Evolutionary conservation across 805 yeast species (phyloP), one percentile per base, ranked within the genome.

Genomic region (Kuraishia molischiana): DNA sequence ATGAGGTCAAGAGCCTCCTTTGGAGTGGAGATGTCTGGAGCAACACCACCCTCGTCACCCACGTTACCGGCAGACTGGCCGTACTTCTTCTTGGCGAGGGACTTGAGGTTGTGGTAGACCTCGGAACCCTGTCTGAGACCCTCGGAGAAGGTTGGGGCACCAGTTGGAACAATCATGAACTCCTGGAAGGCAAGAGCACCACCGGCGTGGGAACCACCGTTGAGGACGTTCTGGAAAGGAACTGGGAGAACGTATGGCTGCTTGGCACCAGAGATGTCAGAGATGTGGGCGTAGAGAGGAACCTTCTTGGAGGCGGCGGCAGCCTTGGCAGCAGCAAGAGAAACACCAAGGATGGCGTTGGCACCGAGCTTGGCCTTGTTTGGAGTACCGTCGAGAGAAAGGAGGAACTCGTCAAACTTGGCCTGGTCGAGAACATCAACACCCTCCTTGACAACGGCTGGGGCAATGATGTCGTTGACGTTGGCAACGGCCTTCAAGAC

Each of bases 21-120:
- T 62, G 98, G 90, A 55, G 96, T 77, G 52, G 82, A 76, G 53
- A 92, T 80, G 69, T 87, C 85, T 69, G 98, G 98, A 58, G 98
- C 98, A 74, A 90, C 96, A 80, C 98, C 98, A 83, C 98, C 98
- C 78, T 90, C 98, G 70, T 90, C 98, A 79, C 98, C 98, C 64
- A 90, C 98, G 74, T 90, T 90, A 72, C 96, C 97, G 59, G 98
- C 98, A 47, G 95, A 81, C 62, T 85, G 82, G 64, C 98, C 98
- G 82, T 90, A 92, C 66, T 72, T 75, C 80, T 85, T 81, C 79
- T 85, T 85, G 67, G 97, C 82, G 58, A 84, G 72, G 50, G 89
- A 68, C 77, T 92, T 92, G 68, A 90, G 79, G 72, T 76, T 74
- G 80, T 90, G 97, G 92, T 90, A 90, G 54, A 89, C 96, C 77